Conservation (phyloP, 108 stramenopile species). For the Pseudonitzschia pungens region DNA sequence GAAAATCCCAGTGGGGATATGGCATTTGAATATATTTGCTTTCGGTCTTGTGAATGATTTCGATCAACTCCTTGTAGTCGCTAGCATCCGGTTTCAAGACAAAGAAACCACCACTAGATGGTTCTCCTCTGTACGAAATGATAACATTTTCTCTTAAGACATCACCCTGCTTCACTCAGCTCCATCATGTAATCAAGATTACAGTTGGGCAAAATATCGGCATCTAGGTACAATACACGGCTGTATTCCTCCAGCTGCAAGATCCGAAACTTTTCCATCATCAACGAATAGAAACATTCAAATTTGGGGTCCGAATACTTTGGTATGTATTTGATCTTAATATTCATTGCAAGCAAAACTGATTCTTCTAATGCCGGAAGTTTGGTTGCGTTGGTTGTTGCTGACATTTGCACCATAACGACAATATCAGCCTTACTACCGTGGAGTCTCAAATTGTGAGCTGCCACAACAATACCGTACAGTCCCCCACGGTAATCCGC, state of each 20-base stretch:
- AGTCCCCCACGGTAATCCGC: constrained; percentile 19
- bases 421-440: constrained; percentile 42
- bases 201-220: constrained; percentile 49
- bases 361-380: constrained; percentile 28
- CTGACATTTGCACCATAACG: constrained; percentile 32
- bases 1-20: constrained; percentile 42
- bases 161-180: constrained; percentile 9
- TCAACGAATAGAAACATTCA: constrained; percentile 29
- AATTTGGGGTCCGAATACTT: constrained; percentile 15
- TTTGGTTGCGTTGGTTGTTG: constrained; percentile 14
- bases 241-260: constrained; percentile 51
- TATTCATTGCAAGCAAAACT: constrained; percentile 22
- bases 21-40: constrained; percentile 19
- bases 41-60: constrained; percentile 24
- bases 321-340: constrained; percentile 35
- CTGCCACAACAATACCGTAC: constrained; percentile 24
- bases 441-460: constrained; percentile 16
- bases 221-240: constrained; percentile 54
- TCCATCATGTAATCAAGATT: constrained; percentile 53
- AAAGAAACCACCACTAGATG: constrained; percentile 55
- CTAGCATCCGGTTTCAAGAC: constrained; percentile 35
- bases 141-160: constrained; percentile 44
- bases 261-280: constrained; percentile 57
- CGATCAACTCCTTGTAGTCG: constrained; percentile 23
- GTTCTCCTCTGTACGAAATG: constrained; percentile 34